Conservation (phyloP, 1,284 basidiomycete species). For the Pseudozyma pruni region DNA sequence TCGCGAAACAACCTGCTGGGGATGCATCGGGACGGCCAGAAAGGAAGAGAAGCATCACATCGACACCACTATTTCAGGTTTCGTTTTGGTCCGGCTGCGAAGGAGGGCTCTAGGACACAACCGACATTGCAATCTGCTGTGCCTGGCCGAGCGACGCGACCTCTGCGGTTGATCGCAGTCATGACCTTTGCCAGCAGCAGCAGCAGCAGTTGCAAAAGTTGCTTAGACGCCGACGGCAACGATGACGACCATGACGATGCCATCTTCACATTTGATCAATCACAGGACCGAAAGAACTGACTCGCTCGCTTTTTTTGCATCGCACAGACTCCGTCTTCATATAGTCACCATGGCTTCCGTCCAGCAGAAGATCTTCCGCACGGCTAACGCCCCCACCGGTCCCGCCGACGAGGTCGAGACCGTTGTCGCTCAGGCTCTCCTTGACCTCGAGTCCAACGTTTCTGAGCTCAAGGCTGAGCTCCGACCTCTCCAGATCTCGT, state of each 20-base stretch:
- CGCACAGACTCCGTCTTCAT: constrained; percentile 35
- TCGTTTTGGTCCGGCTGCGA: too few relatives aligned
- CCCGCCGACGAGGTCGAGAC: constrained; percentile 92
- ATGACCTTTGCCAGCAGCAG: too few relatives aligned
- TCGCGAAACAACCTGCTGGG: too few relatives aligned
- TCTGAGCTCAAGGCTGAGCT: constrained; percentile 97
- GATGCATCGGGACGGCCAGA: too few relatives aligned
- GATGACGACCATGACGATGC: constrained; percentile 9
- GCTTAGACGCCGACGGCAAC: not conserved
- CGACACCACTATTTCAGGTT: too few relatives aligned
- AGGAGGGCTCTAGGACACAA: too few relatives aligned
- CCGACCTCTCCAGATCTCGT: constrained; percentile 93
- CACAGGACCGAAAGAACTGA: too few relatives aligned
- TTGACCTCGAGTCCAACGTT: constrained; percentile 98
- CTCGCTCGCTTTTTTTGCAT: not conserved
- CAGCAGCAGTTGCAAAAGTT: too few relatives aligned
- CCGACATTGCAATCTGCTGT: too few relatives aligned
- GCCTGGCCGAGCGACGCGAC: too few relatives aligned
- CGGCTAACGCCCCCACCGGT: constrained; percentile 88
- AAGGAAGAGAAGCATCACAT: too few relatives aligned
- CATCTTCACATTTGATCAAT: not conserved
- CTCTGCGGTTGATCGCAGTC: too few relatives aligned
- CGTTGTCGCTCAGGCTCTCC: constrained; percentile 90
- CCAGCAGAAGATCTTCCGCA: constrained; percentile 85
- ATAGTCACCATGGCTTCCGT: constrained; percentile 64